These are phyloP conservation scores for Fusarium lyarnte DNA, from an alignment of 2,329 filamentous ascomycete species.

Conservation along the genomic window DNA sequence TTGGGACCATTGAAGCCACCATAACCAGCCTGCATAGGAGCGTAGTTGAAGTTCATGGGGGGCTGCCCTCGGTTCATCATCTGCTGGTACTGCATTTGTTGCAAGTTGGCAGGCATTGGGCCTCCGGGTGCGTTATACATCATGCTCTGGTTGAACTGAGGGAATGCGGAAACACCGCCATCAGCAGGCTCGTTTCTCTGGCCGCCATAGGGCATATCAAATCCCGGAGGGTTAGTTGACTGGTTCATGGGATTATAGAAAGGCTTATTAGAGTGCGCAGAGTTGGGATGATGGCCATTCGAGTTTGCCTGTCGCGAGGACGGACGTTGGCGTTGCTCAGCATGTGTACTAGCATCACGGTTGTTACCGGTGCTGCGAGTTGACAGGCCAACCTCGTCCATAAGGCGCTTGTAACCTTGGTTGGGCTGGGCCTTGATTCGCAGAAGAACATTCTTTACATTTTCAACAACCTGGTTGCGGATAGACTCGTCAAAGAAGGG, in stretches of 20 bases:
- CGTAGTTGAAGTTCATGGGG: slow-evolving; percentile 67
- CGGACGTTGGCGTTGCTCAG: slow-evolving; percentile 64
- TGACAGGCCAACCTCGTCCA: slow-evolving; percentile 97
- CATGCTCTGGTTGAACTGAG: slow-evolving; percentile 59
- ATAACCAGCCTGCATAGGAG: slow-evolving; percentile 65
- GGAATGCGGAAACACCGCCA: slow-evolving; percentile 59
- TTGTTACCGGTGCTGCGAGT: slow-evolving; percentile 62
- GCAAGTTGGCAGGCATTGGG: slow-evolving; percentile 58
- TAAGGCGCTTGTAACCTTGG: slow-evolving; percentile 97
- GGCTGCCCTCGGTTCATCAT: slow-evolving; percentile 64
- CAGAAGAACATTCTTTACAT: slow-evolving; percentile 86
- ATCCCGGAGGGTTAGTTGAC: slow-evolving; percentile 53
- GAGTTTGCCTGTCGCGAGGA: slow-evolving; percentile 63
- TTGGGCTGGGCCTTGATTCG: slow-evolving; percentile 92
- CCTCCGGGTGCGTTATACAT: slow-evolving; percentile 61
- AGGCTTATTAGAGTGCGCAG: slow-evolving; percentile 56
- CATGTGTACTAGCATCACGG: slow-evolving; percentile 56
- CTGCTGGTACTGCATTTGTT: slow-evolving; percentile 69
- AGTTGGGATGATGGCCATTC: slow-evolving; percentile 55
- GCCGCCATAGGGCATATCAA: slow-evolving; percentile 62
- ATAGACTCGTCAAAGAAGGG: slow-evolving; percentile 96
- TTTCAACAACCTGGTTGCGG: slow-evolving; percentile 87
- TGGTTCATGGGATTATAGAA: slow-evolving; percentile 64
- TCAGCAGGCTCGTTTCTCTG: slow-evolving; percentile 65
- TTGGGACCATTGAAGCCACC: slow-evolving; percentile 61